Evolutionary conservation across 179 eudicot species (phyloP), one percentile per base, ranked within the genome.

Genomic region (Beta macrorhiza): DNA sequence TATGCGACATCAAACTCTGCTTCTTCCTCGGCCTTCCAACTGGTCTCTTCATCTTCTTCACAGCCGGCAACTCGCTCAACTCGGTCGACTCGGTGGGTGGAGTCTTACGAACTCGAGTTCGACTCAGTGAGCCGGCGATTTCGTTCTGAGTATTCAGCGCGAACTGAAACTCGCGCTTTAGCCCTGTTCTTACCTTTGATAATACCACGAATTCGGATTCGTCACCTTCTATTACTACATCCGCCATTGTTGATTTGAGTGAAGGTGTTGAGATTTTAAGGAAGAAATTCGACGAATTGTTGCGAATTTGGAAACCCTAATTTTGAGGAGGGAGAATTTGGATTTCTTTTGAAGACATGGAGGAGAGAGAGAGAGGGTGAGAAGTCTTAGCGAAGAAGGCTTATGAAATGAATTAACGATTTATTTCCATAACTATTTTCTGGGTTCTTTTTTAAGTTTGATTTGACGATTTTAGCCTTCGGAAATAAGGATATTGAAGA

Each of bases 161-260:
- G 44, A 90, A 90, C 55, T 82, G 87, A 53, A 90, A 89, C 72
- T 90, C 93, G 1, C 93, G 84, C 79, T 89, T 89, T 37, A 75
- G 77, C 14, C 93, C 91, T 2, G 81, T 64, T 62, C 91, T 82
- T 5, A 89, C 85, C 49, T 82, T 78, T 25, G 93, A 86, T 29
- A 89, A 58, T 16, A 85, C 76, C 81, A 86, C 89, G 72, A 77
- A 85, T 10, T 79, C 88, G 17, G 85, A 85, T 10, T 77, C 88
- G 22, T 87, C 87, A 13, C 59, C 42, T 3, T 82, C 86, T 32
- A 55, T 47, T 12, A 81, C 87, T 64, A 83, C 85, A 17, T 13
- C 25, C 67, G 85, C 90, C 92, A 90, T 89, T 63, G 62, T 88
- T 57, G 55, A 12, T 19, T 11, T 2, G 73, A 44, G 25, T 2